Percentiles rank a stretch among this genome's conserved stretches.
Conservation (phyloP, 2,329 filamentous ascomycete genomes). For the Beauveria bassiana region DNA sequence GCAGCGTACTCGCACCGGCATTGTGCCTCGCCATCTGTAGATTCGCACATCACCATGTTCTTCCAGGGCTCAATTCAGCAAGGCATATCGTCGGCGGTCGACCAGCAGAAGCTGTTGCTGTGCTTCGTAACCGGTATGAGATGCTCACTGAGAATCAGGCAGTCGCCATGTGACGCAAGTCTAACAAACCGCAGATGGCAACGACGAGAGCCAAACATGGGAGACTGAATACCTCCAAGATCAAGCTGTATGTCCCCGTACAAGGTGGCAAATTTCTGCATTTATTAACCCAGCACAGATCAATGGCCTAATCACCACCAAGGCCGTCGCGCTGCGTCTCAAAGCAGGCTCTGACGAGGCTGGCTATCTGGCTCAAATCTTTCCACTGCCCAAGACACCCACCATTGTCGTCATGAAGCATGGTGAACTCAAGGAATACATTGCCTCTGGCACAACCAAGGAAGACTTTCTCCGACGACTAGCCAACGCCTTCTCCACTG, state of each 20-base stretch:
- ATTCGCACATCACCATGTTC: slow-evolving; percentile 52
- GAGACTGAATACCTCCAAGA: slow-evolving; percentile 60
- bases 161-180: slow-evolving; percentile 12
- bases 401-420: slow-evolving; percentile 74
- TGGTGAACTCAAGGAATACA: slow-evolving; percentile 69
- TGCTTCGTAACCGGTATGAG: slow-evolving; percentile 73
- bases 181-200: slow-evolving; percentile 47
- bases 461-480: slow-evolving; percentile 54
- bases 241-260: slow-evolving; percentile 38
- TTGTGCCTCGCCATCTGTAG: not conserved
- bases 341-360: slow-evolving; percentile 70
- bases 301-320: slow-evolving; percentile 46
- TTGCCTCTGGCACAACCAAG: slow-evolving; percentile 55
- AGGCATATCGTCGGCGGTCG: slow-evolving; percentile 69
- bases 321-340: slow-evolving; percentile 64
- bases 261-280: rapidly evolving
- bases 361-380: slow-evolving; percentile 73
- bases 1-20: not conserved
- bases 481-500: slow-evolving; percentile 23
- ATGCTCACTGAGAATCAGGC: slow-evolving; percentile 1
- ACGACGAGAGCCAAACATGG: slow-evolving; percentile 63
- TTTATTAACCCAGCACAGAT: slow-evolving; percentile 34
- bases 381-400: slow-evolving; percentile 70
- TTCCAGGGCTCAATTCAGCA: slow-evolving; percentile 72
- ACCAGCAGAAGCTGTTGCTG: slow-evolving; percentile 67